These are phyloP conservation scores for Hirsutella rhossiliensis DNA, from an alignment of 2,329 filamentous ascomycete species.

Conservation along the genomic window DNA sequence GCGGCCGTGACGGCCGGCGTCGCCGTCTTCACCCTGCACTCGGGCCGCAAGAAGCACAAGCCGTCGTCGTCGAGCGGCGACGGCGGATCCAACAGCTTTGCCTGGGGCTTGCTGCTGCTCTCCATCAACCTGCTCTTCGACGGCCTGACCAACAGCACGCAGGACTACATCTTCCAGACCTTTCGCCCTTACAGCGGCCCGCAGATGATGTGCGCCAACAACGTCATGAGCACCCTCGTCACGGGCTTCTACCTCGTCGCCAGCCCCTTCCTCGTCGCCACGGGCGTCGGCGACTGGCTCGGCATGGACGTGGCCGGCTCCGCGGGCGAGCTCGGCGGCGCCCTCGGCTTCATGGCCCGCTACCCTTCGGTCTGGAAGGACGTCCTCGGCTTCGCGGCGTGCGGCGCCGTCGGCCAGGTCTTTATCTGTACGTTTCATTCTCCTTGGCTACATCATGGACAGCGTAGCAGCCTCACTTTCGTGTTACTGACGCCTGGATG, in stretches of 20 bases:
- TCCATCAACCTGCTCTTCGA: conserved; percentile 89
- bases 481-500: conserved; percentile 7
- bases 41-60: conserved; percentile 43
- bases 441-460: not conserved
- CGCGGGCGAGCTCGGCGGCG: conserved; percentile 68
- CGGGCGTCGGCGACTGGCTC: conserved; percentile 50
- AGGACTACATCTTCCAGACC: conserved; percentile 80
- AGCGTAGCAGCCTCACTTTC: not conserved
- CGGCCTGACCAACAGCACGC: conserved; percentile 89
- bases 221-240: conserved; percentile 70
- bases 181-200: conserved; percentile 78
- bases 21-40: conserved; percentile 86
- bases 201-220: conserved; percentile 99
- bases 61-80: conserved; percentile 15
- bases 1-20: conserved; percentile 84
- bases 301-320: conserved; percentile 52
- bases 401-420: conserved; percentile 85
- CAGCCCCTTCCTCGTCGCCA: conserved; percentile 68
- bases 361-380: conserved; percentile 79
- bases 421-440: conserved; percentile 62
- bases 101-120: conserved; percentile 74
- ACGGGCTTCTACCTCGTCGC: conserved; percentile 66
- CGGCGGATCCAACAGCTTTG: conserved; percentile 40
- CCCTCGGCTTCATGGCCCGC: conserved; percentile 65
- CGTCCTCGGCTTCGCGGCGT: conserved; percentile 79